phyloP scores from a whole-genome alignment of 75 land plant genomes.

The Pinus tabuliformis region DNA sequence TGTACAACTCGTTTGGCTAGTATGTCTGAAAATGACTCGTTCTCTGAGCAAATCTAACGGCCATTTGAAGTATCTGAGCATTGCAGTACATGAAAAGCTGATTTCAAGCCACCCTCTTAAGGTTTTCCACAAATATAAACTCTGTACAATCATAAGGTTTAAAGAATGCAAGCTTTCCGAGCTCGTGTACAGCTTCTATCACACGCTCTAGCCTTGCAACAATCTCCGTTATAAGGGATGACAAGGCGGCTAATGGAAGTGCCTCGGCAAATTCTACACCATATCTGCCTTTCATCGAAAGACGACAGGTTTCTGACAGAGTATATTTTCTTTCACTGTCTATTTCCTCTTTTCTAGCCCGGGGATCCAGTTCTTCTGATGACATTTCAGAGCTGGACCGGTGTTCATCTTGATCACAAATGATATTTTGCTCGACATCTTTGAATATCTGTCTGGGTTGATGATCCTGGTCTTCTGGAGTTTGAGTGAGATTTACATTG shows the following conservation, averaged over 20 bases:
- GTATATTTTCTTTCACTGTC: background rate
- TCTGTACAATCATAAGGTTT: background rate
- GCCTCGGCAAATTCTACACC: background rate
- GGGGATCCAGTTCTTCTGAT: background rate
- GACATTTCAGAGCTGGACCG: background rate
- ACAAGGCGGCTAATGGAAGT: slow-evolving; percentile 16
- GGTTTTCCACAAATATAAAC: no score
- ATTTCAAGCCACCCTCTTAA: no score
- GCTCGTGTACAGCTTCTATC: slow-evolving; percentile 43
- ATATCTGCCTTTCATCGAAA: background rate
- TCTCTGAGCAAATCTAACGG: no score
- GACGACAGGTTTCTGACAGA: background rate
- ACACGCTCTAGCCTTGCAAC: slow-evolving; percentile 34
- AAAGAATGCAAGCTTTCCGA: slow-evolving; percentile 38
- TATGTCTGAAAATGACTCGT: no score
- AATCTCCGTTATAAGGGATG: slow-evolving; percentile 29
- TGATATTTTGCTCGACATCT: background rate
- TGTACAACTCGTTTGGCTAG: no score
- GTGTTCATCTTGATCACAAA: background rate
- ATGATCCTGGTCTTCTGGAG: background rate
- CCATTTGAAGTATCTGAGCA: no score
- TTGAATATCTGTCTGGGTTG: background rate
- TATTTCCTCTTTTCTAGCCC: no score
- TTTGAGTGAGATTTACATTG: background rate
- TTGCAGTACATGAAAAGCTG: no score